Base-by-base conservation (phyloP, 78 protist species). In the Pelomyxa schiedti region DNA sequence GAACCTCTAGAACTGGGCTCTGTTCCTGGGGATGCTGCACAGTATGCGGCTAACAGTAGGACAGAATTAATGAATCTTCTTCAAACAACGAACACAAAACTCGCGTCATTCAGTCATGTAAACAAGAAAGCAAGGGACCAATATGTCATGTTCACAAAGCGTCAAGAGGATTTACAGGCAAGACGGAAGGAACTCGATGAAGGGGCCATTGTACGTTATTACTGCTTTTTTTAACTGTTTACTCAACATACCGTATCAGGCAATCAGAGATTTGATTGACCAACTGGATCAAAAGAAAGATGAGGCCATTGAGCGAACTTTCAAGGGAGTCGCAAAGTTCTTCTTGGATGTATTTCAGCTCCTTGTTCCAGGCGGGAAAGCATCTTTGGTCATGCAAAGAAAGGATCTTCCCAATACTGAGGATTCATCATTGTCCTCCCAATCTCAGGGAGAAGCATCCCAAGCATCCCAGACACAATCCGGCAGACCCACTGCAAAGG, bases 91-190 rank as follows among this genome's bases (percentile, higher is more conserved):
- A 78, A 79, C 64, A 75, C 42, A 67, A 4, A 74, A 52, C 74
- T 94, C 42, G 65, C 74, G 35, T 28, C 74, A 72, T 88, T 67
- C 75, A 39, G 64, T 40, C 86, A 91, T 43, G 94, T 95, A 35
- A 95, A 95, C 91, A 91, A 93, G 80, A 92, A 92, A 83, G 96
- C 98, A 24, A 7, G 85, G 35, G 94, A 95, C 37, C 96, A 92
- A 74, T 90, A 81, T 72, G 5, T 4, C 9, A 2, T n/a, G 35
- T 82, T 89, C 41, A 0, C 63, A 8, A 87, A 91, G 40, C 47
- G 86, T 75, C 68, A 83, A 4, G 79, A 85, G 8, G 43, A 16
- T 1, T 66, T 93, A 32, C 3, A 26, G 35, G n/a, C n/a, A 40
- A 42, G 86, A 29, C 42, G 78, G 82, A 32, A 47, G 1, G 88